Base-by-base conservation (phyloP, 768 basidiomycete species). In the Suillus cothurnatus region DNA sequence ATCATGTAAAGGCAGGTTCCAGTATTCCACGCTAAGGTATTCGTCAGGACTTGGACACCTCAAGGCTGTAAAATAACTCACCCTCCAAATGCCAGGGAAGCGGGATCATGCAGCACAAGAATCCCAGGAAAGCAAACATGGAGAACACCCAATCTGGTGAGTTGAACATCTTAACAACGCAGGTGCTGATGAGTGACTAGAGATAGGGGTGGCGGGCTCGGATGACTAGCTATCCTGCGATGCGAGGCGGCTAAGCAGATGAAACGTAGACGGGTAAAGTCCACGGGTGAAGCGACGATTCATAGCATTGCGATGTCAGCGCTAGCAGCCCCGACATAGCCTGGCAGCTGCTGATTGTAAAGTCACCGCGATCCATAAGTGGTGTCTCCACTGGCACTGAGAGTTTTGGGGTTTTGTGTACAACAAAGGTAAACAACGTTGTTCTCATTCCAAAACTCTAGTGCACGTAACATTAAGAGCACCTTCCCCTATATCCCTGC, bases 61-160 rank as follows among this genome's bases (percentile, higher is more conserved):
- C 2, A 28, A 11, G 6, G 1, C 12, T 53, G 1, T 31, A 56
- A 60, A 56, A n/a, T 23, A 15, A 52, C 9, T 41, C 28, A 77
- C 71, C 71, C 65, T 76, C 69, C n/a, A 79, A 78, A 73, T 93
- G 91, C 86, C 88, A 89, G 12, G 86, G 85, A 26, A 89, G 78
- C 6, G 91, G 89, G 43, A 91, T 84, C 55, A 81, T 71, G 47
- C 82, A 84, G 31, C 86, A 69, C 38, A 89, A n/a, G 70, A 89
- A 85, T 58, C 85, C 84, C 28, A 86, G 67, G 74, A 89, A 90
- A 69, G 87, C 75, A 65, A 83, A 82, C 26, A 75, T 66, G 28
- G 82, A 79, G 73, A 82, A 86, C 38, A 87, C 56, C 68, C 72
- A 71, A 59, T 70, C 72, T 14, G 78, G 71, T 31, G 62, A 12